Conservation (phyloP, 2,329 filamentous ascomycete species). For the Penicillium sp. region DNA sequence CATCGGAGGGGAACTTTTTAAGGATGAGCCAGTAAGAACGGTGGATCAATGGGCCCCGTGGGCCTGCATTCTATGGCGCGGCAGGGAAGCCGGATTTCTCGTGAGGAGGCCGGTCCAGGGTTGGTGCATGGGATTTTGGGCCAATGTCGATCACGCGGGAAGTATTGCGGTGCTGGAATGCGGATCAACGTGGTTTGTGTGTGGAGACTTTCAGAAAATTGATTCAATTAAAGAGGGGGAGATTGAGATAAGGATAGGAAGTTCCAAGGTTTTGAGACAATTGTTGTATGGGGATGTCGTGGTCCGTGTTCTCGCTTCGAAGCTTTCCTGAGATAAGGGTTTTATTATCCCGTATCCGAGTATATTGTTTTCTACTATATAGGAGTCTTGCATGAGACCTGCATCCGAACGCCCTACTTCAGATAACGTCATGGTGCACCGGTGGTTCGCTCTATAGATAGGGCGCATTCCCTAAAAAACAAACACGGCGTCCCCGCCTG, state of each 20-base stretch:
- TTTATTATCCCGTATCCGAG: too few species aligned
- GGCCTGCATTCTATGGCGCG: not conserved
- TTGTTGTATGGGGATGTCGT: not conserved
- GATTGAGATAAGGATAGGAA: constrained; percentile 2
- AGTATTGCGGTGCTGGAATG: constrained; percentile 8
- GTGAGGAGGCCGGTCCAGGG: not conserved
- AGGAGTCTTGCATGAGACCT: not conserved
- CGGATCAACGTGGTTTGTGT: constrained; percentile 12
- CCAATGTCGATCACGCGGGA: constrained; percentile 28
- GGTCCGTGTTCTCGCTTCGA: not conserved
- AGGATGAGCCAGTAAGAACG: not conserved
- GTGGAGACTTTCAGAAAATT: constrained; percentile 5
- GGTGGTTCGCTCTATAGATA: not conserved
- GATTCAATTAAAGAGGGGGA: not conserved
- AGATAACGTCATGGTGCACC: not conserved
- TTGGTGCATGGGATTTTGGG: constrained; percentile 7
- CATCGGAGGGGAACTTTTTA: not conserved
- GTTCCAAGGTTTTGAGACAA: too few species aligned
- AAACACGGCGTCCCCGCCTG: not conserved
- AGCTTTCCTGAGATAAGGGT: not conserved
- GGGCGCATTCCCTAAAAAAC: not conserved
- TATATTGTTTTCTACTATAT: too few species aligned
- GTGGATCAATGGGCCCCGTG: not conserved
- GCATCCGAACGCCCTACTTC: not conserved
- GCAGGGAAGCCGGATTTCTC: not conserved